Percentiles rank a stretch among this genome's conserved stretches.
Evolutionary conservation across 2,329 filamentous ascomycete genomes (phyloP).

Genomic region (Fusarium setosum): DNA sequence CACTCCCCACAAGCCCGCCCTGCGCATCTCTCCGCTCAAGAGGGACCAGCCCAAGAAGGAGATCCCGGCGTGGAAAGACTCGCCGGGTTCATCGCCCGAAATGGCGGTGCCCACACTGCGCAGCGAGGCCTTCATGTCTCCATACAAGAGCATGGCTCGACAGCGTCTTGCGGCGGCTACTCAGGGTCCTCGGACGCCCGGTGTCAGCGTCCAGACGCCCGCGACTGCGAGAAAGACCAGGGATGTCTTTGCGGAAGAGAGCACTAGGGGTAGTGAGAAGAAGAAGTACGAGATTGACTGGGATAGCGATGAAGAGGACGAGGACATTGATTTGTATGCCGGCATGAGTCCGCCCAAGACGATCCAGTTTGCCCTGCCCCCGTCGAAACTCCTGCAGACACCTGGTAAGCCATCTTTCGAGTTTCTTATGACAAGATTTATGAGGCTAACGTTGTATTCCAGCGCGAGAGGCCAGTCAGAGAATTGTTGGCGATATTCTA

Average conservation of each 20-base stretch:
- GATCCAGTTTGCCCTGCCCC: conserved; percentile 85
- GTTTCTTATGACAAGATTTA: not conserved
- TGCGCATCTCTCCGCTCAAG: conserved; percentile 60
- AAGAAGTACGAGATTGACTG: conserved; percentile 72
- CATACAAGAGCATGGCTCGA: conserved; percentile 62
- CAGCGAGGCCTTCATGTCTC: conserved; percentile 86
- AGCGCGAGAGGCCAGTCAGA: conserved; percentile 83
- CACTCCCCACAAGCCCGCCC: conserved; percentile 76
- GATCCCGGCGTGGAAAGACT: conserved; percentile 61
- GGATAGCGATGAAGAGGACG: conserved; percentile 80
- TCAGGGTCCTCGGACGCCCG: conserved; percentile 75
- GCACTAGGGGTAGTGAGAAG: conserved; percentile 39
- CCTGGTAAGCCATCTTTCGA: conserved; percentile 66
- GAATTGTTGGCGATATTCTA: conserved; percentile 84
- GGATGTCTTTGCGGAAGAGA: conserved; percentile 58
- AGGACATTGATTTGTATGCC: conserved; percentile 70
- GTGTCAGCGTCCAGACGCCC: conserved; percentile 88
- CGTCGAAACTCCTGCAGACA: conserved; percentile 82
- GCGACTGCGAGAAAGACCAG: conserved; percentile 59
- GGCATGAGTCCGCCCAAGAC: conserved; percentile 94
- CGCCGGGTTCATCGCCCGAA: conserved; percentile 79
- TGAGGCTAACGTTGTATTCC: conserved; percentile 9
- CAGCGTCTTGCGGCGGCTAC: conserved; percentile 56
- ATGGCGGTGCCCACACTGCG: conserved; percentile 85
- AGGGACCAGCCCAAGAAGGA: conserved; percentile 49